Conservation (phyloP, 2,329 filamentous ascomycete species). For the Fusarium sublunatum region DNA sequence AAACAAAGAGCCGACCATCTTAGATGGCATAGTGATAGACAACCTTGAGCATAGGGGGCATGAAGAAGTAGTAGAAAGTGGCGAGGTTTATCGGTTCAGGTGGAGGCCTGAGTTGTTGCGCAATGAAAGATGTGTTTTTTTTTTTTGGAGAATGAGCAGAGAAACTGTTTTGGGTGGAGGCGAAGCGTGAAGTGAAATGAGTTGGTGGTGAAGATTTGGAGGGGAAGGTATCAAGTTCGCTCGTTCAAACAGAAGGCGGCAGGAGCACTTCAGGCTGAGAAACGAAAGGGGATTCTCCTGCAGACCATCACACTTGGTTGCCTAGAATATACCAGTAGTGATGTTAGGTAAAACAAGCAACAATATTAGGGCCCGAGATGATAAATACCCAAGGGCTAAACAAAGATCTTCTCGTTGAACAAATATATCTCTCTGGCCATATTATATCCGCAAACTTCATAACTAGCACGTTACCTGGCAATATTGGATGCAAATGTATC, state of each 20-base stretch:
- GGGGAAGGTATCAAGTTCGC: neutral
- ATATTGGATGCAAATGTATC: neutral
- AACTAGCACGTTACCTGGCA: neutral
- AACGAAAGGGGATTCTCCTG: neutral
- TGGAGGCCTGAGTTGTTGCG: neutral
- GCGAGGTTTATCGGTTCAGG: neutral
- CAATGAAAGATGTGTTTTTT: neutral
- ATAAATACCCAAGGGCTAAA: neutral
- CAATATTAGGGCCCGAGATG: neutral
- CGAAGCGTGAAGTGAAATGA: neutral
- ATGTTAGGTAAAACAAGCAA: neutral
- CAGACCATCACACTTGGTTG: neutral
- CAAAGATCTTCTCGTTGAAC: neutral
- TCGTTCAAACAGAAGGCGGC: constrained; percentile 10
- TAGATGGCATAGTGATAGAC: constrained; percentile 13
- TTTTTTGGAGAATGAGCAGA: neutral
- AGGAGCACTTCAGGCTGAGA: neutral
- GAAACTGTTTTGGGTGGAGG: neutral
- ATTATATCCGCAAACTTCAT: too few relatives aligned
- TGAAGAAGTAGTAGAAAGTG: neutral
- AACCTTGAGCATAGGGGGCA: neutral
- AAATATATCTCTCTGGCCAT: neutral
- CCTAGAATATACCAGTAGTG: too few relatives aligned
- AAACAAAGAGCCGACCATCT: constrained; percentile 3
- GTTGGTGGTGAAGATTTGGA: neutral